Base-by-base conservation (phyloP, 169 alveolate genomes). In the Cryptosporidium meleagridis region DNA sequence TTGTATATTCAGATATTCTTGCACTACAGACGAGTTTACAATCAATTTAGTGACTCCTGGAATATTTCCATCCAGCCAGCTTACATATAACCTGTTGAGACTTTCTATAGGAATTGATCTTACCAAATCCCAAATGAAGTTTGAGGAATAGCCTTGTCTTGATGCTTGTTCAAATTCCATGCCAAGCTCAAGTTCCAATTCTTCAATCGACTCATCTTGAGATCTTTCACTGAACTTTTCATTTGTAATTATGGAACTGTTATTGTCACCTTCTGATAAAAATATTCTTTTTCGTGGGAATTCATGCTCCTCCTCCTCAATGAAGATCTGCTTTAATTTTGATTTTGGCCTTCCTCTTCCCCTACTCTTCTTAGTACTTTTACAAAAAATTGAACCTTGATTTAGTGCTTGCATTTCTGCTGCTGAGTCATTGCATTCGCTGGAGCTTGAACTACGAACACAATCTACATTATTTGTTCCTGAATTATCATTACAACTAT, bases 11-110 rank as follows among this genome's bases (percentile, higher is more conserved):
- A 73, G 68, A 37, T 73, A 73, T 33, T 62, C 55, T 9, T 73
- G 71, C 39, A 73, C 62, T 53, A 53, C 71, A 26, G 86, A 41
- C 12, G 86, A 73, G 23, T 59, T 73, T 0, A 59, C 72, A 53
- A 73, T 61, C 29, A 65, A 35, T 35, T 48, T 61, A 9, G 89
- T 62, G 21, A 80, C 65, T 37, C 89, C 89, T 39, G 89, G 89
- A 23, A 80, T 80, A 26, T 80, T 65, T 26, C 89, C 89, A 80
- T 65, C 75, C 26, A 80, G 12, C 89, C 89, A 80, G 39, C 80
- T 62, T 29, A 62, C 12, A 23, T 80, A 80, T 1, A 80, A 31
- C 52, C 26, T 80, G 37, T 80, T 80, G 23, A 80, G n/a, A 26
- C 48, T 26, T 41, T 80, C 75, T 41, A 80, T 45, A 16, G 89